These are phyloP conservation scores for Acanthamoeba royreba DNA, from an alignment of 208 protist species.

Conservation along the genomic window DNA sequence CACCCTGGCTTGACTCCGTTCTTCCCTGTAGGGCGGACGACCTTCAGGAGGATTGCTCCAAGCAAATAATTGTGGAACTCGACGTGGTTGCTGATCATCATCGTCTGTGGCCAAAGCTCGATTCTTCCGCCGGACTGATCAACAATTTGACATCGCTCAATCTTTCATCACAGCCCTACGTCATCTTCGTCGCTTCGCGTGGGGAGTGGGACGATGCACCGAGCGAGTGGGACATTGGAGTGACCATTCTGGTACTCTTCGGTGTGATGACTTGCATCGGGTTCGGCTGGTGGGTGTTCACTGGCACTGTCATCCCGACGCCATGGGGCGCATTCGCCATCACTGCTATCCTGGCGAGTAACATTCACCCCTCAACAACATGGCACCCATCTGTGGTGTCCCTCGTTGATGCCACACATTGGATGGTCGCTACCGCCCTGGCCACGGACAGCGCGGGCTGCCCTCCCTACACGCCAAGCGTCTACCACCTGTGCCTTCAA, in stretches of 20 bases:
- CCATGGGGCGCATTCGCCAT: not conserved
- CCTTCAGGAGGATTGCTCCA: not conserved
- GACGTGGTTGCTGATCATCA: not conserved
- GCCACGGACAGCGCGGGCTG: not conserved
- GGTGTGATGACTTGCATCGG: not conserved
- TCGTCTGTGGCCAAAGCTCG: too few relatives aligned
- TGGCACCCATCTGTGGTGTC: not conserved
- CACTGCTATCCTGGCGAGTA: not conserved
- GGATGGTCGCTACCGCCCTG: not conserved
- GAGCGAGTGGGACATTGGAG: not conserved
- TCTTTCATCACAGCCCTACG: not conserved
- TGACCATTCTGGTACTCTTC: not conserved
- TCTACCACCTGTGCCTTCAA: not conserved
- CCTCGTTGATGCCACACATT: not conserved
- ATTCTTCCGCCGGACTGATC: too few relatives aligned
- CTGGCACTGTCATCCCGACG: not conserved
- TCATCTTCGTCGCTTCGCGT: not conserved
- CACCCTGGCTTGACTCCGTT: not conserved
- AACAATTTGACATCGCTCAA: too few relatives aligned
- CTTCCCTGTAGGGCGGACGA: not conserved
- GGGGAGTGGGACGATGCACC: not conserved
- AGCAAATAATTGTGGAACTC: not conserved
- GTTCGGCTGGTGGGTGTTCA: constrained; percentile 9
- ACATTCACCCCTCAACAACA: not conserved
- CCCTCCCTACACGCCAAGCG: not conserved